Evolutionary conservation across 148 eudicot species (phyloP), one percentile per base, ranked within the genome.

Genomic region (Nyssa sinensis): DNA sequence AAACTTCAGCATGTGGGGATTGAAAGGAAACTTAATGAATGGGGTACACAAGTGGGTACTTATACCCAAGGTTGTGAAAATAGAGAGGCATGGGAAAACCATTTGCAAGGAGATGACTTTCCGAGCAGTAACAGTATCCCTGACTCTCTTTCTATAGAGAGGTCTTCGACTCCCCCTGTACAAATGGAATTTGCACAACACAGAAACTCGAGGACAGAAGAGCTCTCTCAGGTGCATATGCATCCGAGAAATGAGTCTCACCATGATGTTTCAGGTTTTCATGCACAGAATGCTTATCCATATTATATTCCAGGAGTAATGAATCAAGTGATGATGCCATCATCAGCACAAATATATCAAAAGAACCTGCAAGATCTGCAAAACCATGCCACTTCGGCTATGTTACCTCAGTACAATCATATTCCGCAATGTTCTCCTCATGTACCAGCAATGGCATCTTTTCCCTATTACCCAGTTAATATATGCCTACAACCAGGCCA

Each of bases 401-500:
- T 88, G 84, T 64, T 85, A 74, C 84, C 89, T 76, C 94, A 81
- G 53, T 80, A 81, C 75, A 84, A 81, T 81, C 91, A 86, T 82
- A 67, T 89, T 71, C 85, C 92, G 14, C 91, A 87, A 64, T 84
- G 76, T 71, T 77, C 89, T 35, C 67, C 88, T 74, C 89, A 88
- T 73, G 44, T 82, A 64, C 91, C 88, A 1, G 93, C 90, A 62
- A 79, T 89, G 88, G 62, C 89, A 23, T 70, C 96, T 65, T 89
- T 82, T 77, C 87, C 89, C n/a, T 92, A 85, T 55, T 90, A 89
- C 82, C 94, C 94, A 0, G 33, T 84, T 70, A 71, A 80, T 66
- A 30, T 89, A 60, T 86, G 93, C 79, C 30, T 88, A 57, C 92
- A 79, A 67, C 97, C 90, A 4, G 96, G 93, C 66, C 94, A 90